Percentiles rank a stretch among this genome's conserved stretches.
Conservation (phyloP, 2,329 filamentous ascomycete species). For the Beauveria pseudobassiana region DNA sequence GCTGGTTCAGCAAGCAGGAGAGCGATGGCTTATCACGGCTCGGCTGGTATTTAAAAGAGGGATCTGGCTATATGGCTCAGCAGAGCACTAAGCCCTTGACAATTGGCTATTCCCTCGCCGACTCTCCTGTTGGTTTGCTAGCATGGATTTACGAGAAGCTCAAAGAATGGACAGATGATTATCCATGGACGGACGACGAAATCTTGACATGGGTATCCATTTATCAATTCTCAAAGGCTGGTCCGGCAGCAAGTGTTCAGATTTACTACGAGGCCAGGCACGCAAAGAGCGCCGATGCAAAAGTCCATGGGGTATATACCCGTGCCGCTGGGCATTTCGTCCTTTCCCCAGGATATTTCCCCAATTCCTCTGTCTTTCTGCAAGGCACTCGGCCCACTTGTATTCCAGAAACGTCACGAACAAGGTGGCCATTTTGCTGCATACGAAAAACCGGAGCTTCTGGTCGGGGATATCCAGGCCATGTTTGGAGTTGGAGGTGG, state of each 20-base stretch:
- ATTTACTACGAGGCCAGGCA: slow-evolving; percentile 67
- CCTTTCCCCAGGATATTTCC: slow-evolving; percentile 54
- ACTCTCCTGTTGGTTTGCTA: slow-evolving; percentile 62
- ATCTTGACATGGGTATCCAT: slow-evolving; percentile 67
- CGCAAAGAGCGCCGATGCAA: slow-evolving; percentile 17
- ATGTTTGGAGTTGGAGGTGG: slow-evolving; percentile 40
- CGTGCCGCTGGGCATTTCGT: slow-evolving; percentile 39
- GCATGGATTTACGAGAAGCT: slow-evolving; percentile 80
- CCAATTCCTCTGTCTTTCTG: slow-evolving; percentile 23
- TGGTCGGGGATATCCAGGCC: slow-evolving; percentile 44
- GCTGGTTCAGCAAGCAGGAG: slow-evolving; percentile 30
- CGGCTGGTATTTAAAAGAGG: slow-evolving; percentile 50
- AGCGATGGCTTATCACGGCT: slow-evolving; percentile 43
- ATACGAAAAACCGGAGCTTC: slow-evolving; percentile 45
- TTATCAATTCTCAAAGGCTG: slow-evolving; percentile 63
- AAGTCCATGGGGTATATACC: slow-evolving; percentile 22
- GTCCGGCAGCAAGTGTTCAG: slow-evolving; percentile 56
- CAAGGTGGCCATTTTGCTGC: slow-evolving; percentile 56
- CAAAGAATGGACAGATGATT: slow-evolving; percentile 66
- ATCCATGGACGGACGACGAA: slow-evolving; percentile 70
- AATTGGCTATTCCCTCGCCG: slow-evolving; percentile 59
- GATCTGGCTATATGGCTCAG: slow-evolving; percentile 27
- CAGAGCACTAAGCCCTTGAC: slow-evolving; percentile 65
- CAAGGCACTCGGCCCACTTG: slow-evolving; percentile 50
- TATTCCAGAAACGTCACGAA: slow-evolving; percentile 44